Percentiles rank a stretch among this genome's conserved stretches.
phyloP scores from a whole-genome alignment of 768 basidiomycete species.

The Hortiboletus flavorubellus region DNA sequence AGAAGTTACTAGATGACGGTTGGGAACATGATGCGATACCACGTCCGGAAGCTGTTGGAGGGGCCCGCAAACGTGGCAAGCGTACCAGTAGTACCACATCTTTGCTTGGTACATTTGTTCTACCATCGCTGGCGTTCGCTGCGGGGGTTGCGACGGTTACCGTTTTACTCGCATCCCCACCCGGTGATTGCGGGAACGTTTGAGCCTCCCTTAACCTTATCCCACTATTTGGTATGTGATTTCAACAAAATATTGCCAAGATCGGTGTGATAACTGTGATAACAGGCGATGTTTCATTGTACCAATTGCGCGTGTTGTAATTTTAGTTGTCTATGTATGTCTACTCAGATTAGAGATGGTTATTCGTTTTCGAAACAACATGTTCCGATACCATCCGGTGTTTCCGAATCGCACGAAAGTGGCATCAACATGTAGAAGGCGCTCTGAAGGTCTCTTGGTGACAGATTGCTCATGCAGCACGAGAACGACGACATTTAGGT shows the following conservation, averaged over 20 bases:
- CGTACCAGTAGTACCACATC: background rate
- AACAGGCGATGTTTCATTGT: background rate
- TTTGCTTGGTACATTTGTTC: constrained; percentile 19
- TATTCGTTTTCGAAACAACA: no score
- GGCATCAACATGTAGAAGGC: no score
- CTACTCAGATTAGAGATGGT: no score
- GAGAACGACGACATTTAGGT: no score
- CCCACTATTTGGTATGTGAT: constrained; percentile 7
- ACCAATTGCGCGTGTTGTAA: background rate
- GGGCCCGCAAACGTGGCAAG: constrained; percentile 17
- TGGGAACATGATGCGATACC: constrained; percentile 70
- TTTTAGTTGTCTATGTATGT: no score
- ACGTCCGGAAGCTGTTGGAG: constrained; percentile 40
- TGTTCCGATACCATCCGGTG: no score
- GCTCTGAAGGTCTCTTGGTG: no score
- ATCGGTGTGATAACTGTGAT: background rate
- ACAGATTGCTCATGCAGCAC: no score
- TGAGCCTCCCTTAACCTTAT: background rate
- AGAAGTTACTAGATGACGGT: constrained; percentile 70
- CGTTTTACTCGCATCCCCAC: constrained; percentile 28
- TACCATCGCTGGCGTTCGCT: constrained; percentile 38
- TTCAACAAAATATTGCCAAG: background rate
- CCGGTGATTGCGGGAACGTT: constrained; percentile 20
- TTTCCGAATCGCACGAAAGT: no score
- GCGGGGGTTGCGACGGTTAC: constrained; percentile 42